Evolutionary conservation across 805 yeast species (phyloP), one percentile per base, ranked within the genome.

Genomic region (Saccharomyces mikatae): DNA sequence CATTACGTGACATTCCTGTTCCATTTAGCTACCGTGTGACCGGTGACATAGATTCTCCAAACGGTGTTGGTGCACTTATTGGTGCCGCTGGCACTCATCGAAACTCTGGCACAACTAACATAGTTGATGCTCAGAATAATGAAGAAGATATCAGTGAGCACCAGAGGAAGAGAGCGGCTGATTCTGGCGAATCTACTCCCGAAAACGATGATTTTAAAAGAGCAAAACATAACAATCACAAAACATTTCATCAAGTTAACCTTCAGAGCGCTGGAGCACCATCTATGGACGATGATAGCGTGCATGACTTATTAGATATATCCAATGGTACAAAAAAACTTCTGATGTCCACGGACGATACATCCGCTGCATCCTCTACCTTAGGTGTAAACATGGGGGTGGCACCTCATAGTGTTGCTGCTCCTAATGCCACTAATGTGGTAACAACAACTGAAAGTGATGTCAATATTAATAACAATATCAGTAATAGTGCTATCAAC

Each of bases 331-430:
- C 44, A 36, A 22, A 36, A 17, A 36, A 21, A 8, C 24, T 36
- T 36, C 4, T 21, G 24, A n/a, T 36, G 22, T 11, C 44, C 24
- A 11, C 11, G 4, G 24, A 36, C 9, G 44, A 36, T 8, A 17
- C 4, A 6, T 17, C 44, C 2, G 27, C 22, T 6, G 28, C 24
- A 22, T 46, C 24, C 11, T 26, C 31, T 47, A 13, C 27, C 6
- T 21, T 14, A 14, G 9, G 47, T 11, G 22, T 48, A 27, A 48
- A 6, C 36, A 31, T 31, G 17, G 36, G 36, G 28, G 54, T 46
- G 29, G 22, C 56, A 36, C 32, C 44, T 24, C 27, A 24, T 47
- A 47, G 41, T 48, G 9, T 56, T 52, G 50, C 32, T 50, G 17
- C 54, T 47, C 26, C 52, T 9, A 28, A 51, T 6, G 32, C 49